Percentiles rank a stretch among this genome's conserved stretches.
phyloP scores from a whole-genome alignment of 208 protist genomes.

The Kentomonas sorsogonicus region DNA sequence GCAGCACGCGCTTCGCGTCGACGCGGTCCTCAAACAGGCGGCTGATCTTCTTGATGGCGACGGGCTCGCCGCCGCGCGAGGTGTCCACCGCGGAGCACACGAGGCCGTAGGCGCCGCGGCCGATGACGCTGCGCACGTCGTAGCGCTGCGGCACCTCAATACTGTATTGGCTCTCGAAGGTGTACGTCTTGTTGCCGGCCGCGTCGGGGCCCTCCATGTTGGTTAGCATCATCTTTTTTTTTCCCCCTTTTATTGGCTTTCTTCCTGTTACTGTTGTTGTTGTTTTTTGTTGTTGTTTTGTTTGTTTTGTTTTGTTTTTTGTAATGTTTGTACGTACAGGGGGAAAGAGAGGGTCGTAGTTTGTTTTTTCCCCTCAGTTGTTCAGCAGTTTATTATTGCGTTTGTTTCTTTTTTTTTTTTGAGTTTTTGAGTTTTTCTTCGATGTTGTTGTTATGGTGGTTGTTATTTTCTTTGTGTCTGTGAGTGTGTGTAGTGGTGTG shows the following conservation, averaged over 20 bases:
- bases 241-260: not conserved
- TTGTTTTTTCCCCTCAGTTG: no score
- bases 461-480: not conserved
- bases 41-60: constrained; percentile 98
- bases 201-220: constrained; percentile 53
- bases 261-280: not conserved
- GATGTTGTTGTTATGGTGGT: not conserved
- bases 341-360: no score
- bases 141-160: constrained; percentile 72
- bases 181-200: constrained; percentile 67
- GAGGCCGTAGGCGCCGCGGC: constrained; percentile 86
- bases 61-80: constrained; percentile 52
- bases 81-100: constrained; percentile 77
- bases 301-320: no score
- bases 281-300: not conserved
- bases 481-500: constrained; percentile 11
- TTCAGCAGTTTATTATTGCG: no score
- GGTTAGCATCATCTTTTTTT: constrained; percentile 72
- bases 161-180: constrained; percentile 45
- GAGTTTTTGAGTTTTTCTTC: no score
- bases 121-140: constrained; percentile 66
- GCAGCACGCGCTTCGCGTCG: constrained; percentile 79
- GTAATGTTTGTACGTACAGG: no score
- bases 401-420: no score
- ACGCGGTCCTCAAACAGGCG: constrained; percentile 94